A percentile compares a stretch with the other conserved stretches of the same genome.
phyloP scores from a whole-genome alignment of 2,329 filamentous ascomycete genomes.

The Colletotrichum echinochloae region DNA sequence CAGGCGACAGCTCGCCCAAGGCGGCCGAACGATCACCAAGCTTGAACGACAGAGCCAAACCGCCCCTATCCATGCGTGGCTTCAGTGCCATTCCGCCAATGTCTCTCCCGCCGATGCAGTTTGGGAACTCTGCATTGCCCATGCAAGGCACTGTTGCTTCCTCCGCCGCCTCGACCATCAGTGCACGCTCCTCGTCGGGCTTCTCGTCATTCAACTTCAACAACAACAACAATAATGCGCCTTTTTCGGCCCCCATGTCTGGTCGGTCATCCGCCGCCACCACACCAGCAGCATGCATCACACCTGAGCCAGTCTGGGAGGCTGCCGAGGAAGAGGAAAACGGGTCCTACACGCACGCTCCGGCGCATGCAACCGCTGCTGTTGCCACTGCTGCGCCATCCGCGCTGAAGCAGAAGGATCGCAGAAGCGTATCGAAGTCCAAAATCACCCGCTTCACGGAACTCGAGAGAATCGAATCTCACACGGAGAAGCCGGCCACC shows the following conservation, averaged over 20 bases:
- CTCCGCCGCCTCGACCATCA: constrained; percentile 37
- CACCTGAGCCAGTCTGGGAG: constrained; percentile 36
- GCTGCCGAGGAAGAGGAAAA: constrained; percentile 29
- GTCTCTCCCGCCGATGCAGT: constrained; percentile 34
- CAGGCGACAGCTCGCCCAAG: constrained; percentile 32
- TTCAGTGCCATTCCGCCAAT: constrained; percentile 45
- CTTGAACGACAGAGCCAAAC: constrained; percentile 36
- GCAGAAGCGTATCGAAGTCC: constrained; percentile 42
- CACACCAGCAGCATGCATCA: constrained; percentile 38
- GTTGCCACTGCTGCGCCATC: constrained; percentile 12
- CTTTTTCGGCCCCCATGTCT: constrained; percentile 38
- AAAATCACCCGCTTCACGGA: constrained; percentile 48
- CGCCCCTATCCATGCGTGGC: constrained; percentile 49
- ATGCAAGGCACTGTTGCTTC: constrained; percentile 15
- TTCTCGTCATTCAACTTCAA: constrained; percentile 41
- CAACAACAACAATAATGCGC: constrained; percentile 5
- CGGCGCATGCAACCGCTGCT: not conserved
- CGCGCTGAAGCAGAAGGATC: constrained; percentile 42
- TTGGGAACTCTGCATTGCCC: not conserved
- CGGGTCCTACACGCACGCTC: constrained; percentile 21
- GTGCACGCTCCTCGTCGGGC: constrained; percentile 27
- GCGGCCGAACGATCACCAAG: constrained; percentile 2
- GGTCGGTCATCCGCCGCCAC: constrained; percentile 34
- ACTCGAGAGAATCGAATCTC: constrained; percentile 48
- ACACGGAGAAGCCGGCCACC: constrained; percentile 40